Evolutionary conservation across 345 rosid species (phyloP).

Genomic region (Eucalyptus coolabah): DNA sequence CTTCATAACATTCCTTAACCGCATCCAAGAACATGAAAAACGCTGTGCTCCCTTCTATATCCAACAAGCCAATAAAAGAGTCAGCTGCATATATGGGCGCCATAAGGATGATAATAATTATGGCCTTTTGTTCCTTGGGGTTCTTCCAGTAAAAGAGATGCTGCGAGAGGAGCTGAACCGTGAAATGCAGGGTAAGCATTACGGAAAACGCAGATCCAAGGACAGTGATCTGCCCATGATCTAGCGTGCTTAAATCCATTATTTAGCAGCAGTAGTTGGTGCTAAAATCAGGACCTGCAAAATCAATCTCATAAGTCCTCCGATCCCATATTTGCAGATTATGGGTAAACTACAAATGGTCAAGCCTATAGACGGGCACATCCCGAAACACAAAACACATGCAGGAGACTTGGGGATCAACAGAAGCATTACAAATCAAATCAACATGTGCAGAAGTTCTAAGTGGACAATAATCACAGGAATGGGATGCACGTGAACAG

Average conservation of each 20-base stretch:
- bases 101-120: slow-evolving; percentile 76
- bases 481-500: neutral
- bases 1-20: slow-evolving; percentile 90
- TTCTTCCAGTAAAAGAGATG: slow-evolving; percentile 90
- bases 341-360: neutral
- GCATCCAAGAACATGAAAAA: slow-evolving; percentile 82
- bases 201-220: slow-evolving; percentile 52
- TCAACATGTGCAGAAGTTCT: neutral
- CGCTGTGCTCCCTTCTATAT: slow-evolving; percentile 62
- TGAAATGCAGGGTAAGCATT: slow-evolving; percentile 59
- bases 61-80: slow-evolving; percentile 72
- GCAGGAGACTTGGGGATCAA: neutral
- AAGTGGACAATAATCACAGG: neutral
- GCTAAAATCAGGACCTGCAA: slow-evolving; percentile 6
- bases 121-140: slow-evolving; percentile 94
- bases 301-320: neutral
- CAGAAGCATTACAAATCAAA: neutral
- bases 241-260: slow-evolving; percentile 47
- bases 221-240: slow-evolving; percentile 50
- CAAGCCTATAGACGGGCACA: neutral
- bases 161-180: slow-evolving; percentile 70
- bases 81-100: slow-evolving; percentile 76
- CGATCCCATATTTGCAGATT: neutral
- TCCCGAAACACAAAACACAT: neutral
- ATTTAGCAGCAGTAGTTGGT: neutral